Evolutionary conservation across 169 alveolate genomes (phyloP).

Genomic region (Theileria orientalis): DNA sequence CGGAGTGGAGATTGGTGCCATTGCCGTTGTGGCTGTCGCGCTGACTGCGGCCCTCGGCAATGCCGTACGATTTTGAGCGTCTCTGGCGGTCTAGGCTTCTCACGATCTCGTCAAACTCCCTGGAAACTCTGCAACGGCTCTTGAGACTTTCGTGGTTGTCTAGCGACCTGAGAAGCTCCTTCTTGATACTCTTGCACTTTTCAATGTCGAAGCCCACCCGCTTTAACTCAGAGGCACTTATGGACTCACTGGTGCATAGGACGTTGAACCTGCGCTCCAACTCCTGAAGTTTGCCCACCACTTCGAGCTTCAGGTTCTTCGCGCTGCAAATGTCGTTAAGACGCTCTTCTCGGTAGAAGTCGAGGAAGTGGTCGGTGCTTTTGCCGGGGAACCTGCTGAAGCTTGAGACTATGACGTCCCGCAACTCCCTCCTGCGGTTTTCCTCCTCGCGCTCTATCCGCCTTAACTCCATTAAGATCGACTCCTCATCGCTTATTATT

Average conservation of each 20-base stretch:
- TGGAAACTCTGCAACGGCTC: constrained; percentile 41
- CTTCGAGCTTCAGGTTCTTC: constrained; percentile 33
- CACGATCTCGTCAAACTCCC: constrained; percentile 48
- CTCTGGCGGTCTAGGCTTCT: neutral
- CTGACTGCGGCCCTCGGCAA: too few species aligned
- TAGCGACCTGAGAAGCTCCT: constrained; percentile 46
- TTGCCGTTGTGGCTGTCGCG: too few species aligned
- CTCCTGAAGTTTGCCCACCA: constrained; percentile 61
- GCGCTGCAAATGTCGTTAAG: constrained; percentile 43
- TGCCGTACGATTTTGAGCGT: too few species aligned
- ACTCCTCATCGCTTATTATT: constrained; percentile 37
- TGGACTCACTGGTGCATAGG: constrained; percentile 38
- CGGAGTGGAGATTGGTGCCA: too few species aligned
- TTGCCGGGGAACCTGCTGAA: constrained; percentile 14
- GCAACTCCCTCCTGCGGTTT: neutral
- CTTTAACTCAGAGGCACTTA: constrained; percentile 19
- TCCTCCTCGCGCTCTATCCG: constrained; percentile 39
- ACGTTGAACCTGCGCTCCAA: constrained; percentile 54
- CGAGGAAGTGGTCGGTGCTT: constrained; percentile 18
- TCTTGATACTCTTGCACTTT: constrained; percentile 42
- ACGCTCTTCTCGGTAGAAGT: constrained; percentile 58
- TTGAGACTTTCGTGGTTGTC: constrained; percentile 40
- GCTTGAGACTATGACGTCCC: constrained; percentile 12
- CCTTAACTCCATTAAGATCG: constrained; percentile 36
- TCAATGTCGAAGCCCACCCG: constrained; percentile 47